Base-by-base conservation (phyloP, 2,329 filamentous ascomycete genomes). In the Hypoxylon sp. region DNA sequence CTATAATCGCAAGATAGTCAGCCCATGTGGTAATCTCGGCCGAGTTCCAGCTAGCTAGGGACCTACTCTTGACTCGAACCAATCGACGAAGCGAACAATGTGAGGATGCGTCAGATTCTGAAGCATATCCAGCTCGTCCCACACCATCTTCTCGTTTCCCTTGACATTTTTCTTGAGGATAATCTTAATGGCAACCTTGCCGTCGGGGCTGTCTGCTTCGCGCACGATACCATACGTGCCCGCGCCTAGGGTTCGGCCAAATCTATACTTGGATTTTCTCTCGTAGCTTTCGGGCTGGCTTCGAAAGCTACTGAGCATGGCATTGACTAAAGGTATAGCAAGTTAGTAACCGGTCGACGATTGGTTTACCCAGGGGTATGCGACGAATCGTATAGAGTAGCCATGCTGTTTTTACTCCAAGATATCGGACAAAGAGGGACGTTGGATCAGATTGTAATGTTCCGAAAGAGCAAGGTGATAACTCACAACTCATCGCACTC, bases 151-250 rank as follows among this genome's bases (percentile, higher is more conserved):
- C 83, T 99, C 95, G 74, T 98, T 98, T 69, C 94, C 94, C 78
- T 94, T 96, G 77, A 99, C 94, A 80, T 97, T 98, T 84, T 97
- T 97, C 87, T 99, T 99, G 75, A 98, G 84, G 79, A 99, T 99
- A 78, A 99, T 98, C 85, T 99, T 99, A 79, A 99, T 87, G 41
- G 95, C 95, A 64, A 97, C 94, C 84, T 97, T 87, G 77, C 93
- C 92, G 19, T 86, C 85, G 43, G 90, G 88, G 71, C 92, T 87
- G 65, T 97, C 93, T 64, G 95, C 95, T 81, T 99, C 95, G 73
- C 95, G 89, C 74, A 99, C 95, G 74, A 99, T 97, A 75, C 95
- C 95, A 84, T 99, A 99, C 73, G 95, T 99, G 72, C 95, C 95
- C 65, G 95, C 95, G 75, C 95, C 95, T 62, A 99, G 87, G 22